Percentiles rank a stretch among this genome's conserved stretches.
Evolutionary conservation across 306 rosid species (phyloP).

Genomic region (Cotoneaster glaucophyllus): DNA sequence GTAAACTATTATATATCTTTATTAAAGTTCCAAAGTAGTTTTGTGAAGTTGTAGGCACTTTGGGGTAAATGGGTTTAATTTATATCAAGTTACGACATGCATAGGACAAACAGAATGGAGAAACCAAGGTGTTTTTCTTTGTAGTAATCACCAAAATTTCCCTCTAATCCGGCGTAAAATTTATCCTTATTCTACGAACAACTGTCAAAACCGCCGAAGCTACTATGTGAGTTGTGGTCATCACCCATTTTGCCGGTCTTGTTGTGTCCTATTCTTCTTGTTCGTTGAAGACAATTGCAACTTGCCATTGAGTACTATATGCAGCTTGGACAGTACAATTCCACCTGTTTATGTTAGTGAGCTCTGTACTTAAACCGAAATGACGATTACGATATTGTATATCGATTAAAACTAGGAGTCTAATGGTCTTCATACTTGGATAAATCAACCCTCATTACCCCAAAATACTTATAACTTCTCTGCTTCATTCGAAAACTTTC

Average conservation of each 20-base stretch:
- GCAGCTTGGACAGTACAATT: background rate
- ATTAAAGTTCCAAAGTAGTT: background rate
- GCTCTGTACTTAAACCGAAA: background rate
- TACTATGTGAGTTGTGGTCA: background rate
- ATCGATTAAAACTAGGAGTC: background rate
- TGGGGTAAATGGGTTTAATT: background rate
- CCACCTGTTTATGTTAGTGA: background rate
- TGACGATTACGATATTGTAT: background rate
- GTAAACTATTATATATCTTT: background rate
- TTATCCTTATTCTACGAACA: background rate
- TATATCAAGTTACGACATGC: background rate
- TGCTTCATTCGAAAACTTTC: background rate
- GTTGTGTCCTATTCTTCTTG: background rate
- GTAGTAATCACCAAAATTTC: conserved; percentile 22
- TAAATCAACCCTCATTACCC: background rate
- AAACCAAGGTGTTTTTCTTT: conserved; percentile 25
- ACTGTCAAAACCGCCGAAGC: background rate
- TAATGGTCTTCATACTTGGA: background rate
- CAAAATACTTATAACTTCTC: background rate
- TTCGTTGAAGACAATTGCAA: conserved; percentile 1
- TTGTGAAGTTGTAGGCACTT: background rate
- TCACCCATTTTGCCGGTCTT: conserved; percentile 3
- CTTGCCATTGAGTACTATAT: background rate
- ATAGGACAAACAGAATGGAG: conserved; percentile 26
- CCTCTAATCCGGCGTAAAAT: background rate